phyloP scores from a whole-genome alignment of 345 rosid species.

The Gossypium stocksii region DNA sequence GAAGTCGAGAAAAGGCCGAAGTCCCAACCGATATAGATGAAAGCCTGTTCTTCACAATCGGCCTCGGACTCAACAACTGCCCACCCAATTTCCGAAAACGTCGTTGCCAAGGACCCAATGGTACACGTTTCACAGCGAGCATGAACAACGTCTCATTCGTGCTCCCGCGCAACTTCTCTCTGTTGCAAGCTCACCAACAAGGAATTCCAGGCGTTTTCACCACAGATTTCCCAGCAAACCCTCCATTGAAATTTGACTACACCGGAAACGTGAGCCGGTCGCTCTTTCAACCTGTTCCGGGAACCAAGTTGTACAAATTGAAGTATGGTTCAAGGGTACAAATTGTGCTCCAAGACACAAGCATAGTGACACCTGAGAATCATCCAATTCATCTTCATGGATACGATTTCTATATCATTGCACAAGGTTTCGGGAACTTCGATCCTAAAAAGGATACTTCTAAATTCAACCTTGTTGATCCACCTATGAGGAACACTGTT shows the following conservation, averaged over 20 bases:
- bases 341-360: slow-evolving; percentile 74
- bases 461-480: slow-evolving; percentile 84
- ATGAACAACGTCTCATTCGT: slow-evolving; percentile 83
- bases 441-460: slow-evolving; percentile 49
- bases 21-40: slow-evolving; percentile 70
- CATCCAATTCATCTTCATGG: slow-evolving; percentile 96
- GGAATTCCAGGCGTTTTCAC: slow-evolving; percentile 76
- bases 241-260: slow-evolving; percentile 63
- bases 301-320: slow-evolving; percentile 63
- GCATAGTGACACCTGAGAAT: slow-evolving; percentile 71
- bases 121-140: slow-evolving; percentile 80
- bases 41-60: slow-evolving; percentile 58
- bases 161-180: slow-evolving; percentile 55
- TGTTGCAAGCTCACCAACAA: slow-evolving; percentile 67
- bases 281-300: slow-evolving; percentile 63
- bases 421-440: slow-evolving; percentile 86
- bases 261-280: slow-evolving; percentile 74
- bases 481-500: slow-evolving; percentile 84
- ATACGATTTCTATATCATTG: slow-evolving; percentile 82
- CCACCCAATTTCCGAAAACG: slow-evolving; percentile 40
- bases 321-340: slow-evolving; percentile 76
- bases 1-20: slow-evolving; percentile 46
- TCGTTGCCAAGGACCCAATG: slow-evolving; percentile 80
- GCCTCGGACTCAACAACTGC: slow-evolving; percentile 71
- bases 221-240: slow-evolving; percentile 68